phyloP scores from a whole-genome alignment of 2,329 filamentous ascomycete genomes.

The Epichloe elymi region DNA sequence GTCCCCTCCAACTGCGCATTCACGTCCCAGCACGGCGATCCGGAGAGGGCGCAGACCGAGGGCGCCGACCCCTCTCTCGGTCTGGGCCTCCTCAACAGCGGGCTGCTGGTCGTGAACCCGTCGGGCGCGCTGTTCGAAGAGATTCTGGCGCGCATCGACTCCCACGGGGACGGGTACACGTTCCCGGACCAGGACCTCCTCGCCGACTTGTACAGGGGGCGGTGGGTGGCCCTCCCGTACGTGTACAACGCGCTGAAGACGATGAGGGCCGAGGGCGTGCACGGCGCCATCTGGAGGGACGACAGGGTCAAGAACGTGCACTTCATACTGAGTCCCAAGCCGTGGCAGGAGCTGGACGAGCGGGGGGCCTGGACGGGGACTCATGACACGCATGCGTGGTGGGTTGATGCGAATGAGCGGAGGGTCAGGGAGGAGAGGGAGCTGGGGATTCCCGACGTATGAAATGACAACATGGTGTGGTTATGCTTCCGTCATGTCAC shows the following conservation, averaged over 20 bases:
- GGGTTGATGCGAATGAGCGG: constrained; percentile 35
- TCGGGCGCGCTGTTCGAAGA: constrained; percentile 31
- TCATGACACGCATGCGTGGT: constrained; percentile 42
- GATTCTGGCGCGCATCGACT: constrained; percentile 38
- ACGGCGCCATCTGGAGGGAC: constrained; percentile 43
- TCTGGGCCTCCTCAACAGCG: constrained; percentile 34
- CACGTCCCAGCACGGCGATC: constrained; percentile 36
- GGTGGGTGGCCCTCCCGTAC: constrained; percentile 47
- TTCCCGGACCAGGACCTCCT: constrained; percentile 50
- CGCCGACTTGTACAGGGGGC: constrained; percentile 37
- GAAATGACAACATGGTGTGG: not conserved
- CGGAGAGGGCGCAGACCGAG: constrained; percentile 31
- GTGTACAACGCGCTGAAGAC: constrained; percentile 52
- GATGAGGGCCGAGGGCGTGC: constrained; percentile 38
- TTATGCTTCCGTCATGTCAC: too few species aligned
- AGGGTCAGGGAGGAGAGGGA: constrained; percentile 28
- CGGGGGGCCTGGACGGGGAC: constrained; percentile 29
- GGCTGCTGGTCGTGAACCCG: constrained; percentile 44
- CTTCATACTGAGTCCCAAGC: constrained; percentile 48
- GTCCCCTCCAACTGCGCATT: constrained; percentile 43
- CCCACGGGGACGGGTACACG: constrained; percentile 32
- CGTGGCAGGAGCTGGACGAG: constrained; percentile 40
- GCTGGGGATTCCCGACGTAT: constrained; percentile 18
- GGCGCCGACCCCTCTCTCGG: constrained; percentile 31
- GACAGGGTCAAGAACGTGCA: constrained; percentile 47